Conservation (phyloP, 345 rosid species). For the Hevea brasiliensis region DNA sequence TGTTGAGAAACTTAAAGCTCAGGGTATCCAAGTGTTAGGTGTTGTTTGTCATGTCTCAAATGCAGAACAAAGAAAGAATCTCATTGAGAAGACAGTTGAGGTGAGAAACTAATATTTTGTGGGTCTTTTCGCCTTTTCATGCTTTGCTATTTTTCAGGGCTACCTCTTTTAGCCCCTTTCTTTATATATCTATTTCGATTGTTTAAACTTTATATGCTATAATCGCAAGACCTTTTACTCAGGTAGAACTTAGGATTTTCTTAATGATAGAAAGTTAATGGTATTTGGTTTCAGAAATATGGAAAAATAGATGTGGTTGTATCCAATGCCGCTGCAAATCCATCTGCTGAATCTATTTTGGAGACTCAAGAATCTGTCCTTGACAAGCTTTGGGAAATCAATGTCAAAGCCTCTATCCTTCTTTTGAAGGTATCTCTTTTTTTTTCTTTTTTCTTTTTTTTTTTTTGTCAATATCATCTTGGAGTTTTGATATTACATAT, state of each 20-base stretch:
- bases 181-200: not conserved
- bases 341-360: slow-evolving; percentile 58
- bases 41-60: slow-evolving; percentile 88
- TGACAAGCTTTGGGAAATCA: slow-evolving; percentile 87
- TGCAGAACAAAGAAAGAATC: slow-evolving; percentile 70
- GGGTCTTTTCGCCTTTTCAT: not conserved
- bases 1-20: slow-evolving; percentile 56
- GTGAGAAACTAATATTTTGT: slow-evolving; percentile 31
- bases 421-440: slow-evolving; percentile 52
- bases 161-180: not conserved
- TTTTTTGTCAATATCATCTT: too few species aligned
- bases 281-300: slow-evolving; percentile 52
- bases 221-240: not conserved
- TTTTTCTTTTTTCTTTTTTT: too few species aligned
- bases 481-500: not conserved
- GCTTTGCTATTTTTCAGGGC: not conserved
- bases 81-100: slow-evolving; percentile 62
- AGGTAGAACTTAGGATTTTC: not conserved
- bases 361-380: slow-evolving; percentile 62
- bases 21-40: slow-evolving; percentile 73
- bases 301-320: slow-evolving; percentile 76
- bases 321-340: slow-evolving; percentile 87
- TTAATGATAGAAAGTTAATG: not conserved
- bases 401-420: slow-evolving; percentile 73
- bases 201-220: too few species aligned